Percentiles rank a stretch among this genome's conserved stretches.
Conservation (phyloP, 2,329 filamentous ascomycete genomes). For the Penicillium digitatum region DNA sequence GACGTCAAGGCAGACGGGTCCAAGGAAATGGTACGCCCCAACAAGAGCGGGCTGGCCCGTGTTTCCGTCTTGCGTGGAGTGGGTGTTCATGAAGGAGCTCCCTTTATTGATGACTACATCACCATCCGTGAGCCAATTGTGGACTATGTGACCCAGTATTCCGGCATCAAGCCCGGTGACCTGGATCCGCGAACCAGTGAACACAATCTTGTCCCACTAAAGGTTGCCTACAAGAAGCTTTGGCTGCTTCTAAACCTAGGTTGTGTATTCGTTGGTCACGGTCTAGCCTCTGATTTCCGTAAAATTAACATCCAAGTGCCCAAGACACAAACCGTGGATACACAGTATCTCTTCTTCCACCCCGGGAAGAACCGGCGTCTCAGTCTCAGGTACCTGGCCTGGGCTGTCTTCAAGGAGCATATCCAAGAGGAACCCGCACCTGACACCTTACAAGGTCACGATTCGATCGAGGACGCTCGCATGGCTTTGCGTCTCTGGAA, state of each 20-base stretch:
- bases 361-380: conserved; percentile 77
- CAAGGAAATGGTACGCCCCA: conserved; percentile 85
- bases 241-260: conserved; percentile 95
- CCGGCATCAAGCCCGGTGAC: conserved; percentile 81
- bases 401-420: conserved; percentile 84
- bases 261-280: conserved; percentile 90
- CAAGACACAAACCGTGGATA: conserved; percentile 85
- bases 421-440: conserved; percentile 73
- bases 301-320: conserved; percentile 98
- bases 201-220: conserved; percentile 81
- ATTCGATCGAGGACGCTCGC: conserved; percentile 90
- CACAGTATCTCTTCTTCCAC: conserved; percentile 85
- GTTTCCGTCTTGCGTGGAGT: conserved; percentile 81
- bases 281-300: conserved; percentile 90
- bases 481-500: conserved; percentile 85
- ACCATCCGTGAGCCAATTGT: conserved; percentile 85
- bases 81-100: conserved; percentile 71
- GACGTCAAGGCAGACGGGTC: conserved; percentile 94
- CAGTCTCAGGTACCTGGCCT: conserved; percentile 85
- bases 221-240: conserved; percentile 94
- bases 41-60: conserved; percentile 84
- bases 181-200: conserved; percentile 72
- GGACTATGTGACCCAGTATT: conserved; percentile 92
- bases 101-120: conserved; percentile 98
- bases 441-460: conserved; percentile 57